Percentiles rank a stretch among this genome's conserved stretches.
Evolutionary conservation across 192 early-diverging fungal species (phyloP).

Genomic region (Coemansia asiatica): DNA sequence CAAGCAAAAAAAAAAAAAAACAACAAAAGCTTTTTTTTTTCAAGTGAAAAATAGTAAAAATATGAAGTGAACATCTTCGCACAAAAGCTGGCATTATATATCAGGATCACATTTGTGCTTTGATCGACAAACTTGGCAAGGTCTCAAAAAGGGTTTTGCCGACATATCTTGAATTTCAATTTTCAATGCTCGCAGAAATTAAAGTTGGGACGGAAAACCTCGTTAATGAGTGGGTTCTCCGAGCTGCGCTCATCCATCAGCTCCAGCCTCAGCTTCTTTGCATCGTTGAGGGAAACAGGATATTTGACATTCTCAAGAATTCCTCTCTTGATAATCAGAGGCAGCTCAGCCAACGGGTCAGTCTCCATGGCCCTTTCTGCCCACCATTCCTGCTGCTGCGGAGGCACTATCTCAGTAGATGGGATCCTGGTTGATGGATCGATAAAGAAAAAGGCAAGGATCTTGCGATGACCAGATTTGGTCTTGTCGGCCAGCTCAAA

Average conservation of each 20-base stretch:
- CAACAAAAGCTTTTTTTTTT: too few relatives aligned
- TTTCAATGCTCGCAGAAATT: slow-evolving; percentile 31
- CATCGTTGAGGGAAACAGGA: slow-evolving; percentile 48
- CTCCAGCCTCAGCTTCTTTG: slow-evolving; percentile 43
- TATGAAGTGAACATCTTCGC: too few relatives aligned
- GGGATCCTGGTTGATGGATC: slow-evolving; percentile 59
- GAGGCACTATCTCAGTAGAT: slow-evolving; percentile 63
- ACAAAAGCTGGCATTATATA: too few relatives aligned
- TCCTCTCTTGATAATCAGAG: slow-evolving; percentile 16
- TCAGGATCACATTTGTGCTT: too few relatives aligned
- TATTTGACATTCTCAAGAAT: slow-evolving; percentile 25
- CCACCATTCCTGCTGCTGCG: slow-evolving; percentile 63
- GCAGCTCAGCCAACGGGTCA: slow-evolving; percentile 16
- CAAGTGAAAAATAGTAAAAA: too few relatives aligned
- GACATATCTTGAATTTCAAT: not conserved
- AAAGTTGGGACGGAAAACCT: slow-evolving; percentile 19
- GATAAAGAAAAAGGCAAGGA: slow-evolving; percentile 71
- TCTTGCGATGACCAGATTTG: slow-evolving; percentile 66
- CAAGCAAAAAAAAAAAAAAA: not conserved
- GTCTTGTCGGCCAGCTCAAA: slow-evolving; percentile 63
- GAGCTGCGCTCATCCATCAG: slow-evolving; percentile 54
- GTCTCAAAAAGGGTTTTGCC: too few relatives aligned
- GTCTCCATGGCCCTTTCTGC: not conserved
- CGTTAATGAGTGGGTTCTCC: slow-evolving; percentile 3
- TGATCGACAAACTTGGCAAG: too few relatives aligned